Evolutionary conservation across 257 asterid genomes (phyloP).

Genomic region (Gentiana straminea): DNA sequence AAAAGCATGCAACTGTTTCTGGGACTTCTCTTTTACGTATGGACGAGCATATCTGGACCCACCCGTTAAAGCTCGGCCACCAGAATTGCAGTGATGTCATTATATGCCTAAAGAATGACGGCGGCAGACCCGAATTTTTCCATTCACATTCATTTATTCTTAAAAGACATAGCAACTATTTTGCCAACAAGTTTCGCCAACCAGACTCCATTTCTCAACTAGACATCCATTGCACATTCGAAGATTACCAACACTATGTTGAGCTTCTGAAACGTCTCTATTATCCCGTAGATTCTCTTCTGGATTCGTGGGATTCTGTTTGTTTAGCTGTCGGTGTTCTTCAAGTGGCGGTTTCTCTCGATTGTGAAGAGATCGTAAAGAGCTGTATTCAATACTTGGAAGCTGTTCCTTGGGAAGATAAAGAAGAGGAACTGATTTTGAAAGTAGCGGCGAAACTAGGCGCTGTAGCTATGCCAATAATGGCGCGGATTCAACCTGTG

Average conservation of each 20-base stretch:
- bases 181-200: conserved; percentile 33
- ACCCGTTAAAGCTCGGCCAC: conserved; percentile 33
- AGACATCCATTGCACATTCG: conserved; percentile 33
- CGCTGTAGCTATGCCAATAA: conserved; percentile 37
- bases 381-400: conserved; percentile 44
- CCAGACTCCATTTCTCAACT: conserved; percentile 16
- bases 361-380: conserved; percentile 26
- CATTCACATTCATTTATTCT: conserved; percentile 37
- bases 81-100: conserved; percentile 23
- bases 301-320: conserved; percentile 38
- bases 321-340: conserved; percentile 35
- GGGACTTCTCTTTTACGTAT: conserved; percentile 17
- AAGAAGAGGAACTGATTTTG: conserved; percentile 35
- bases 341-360: conserved; percentile 28
- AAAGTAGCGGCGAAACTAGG: conserved; percentile 27
- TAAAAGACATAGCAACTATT: conserved; percentile 32
- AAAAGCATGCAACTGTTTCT: conserved; percentile 9
- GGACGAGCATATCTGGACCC: conserved; percentile 20
- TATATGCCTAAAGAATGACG: conserved; percentile 26
- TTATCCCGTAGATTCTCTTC: conserved; percentile 27
- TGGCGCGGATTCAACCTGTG: conserved; percentile 36
- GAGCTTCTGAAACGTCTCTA: conserved; percentile 38
- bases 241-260: conserved; percentile 27
- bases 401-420: conserved; percentile 60
- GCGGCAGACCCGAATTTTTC: conserved; percentile 28